Conservation (phyloP, 768 basidiomycete species). For the Russula sp. region DNA sequence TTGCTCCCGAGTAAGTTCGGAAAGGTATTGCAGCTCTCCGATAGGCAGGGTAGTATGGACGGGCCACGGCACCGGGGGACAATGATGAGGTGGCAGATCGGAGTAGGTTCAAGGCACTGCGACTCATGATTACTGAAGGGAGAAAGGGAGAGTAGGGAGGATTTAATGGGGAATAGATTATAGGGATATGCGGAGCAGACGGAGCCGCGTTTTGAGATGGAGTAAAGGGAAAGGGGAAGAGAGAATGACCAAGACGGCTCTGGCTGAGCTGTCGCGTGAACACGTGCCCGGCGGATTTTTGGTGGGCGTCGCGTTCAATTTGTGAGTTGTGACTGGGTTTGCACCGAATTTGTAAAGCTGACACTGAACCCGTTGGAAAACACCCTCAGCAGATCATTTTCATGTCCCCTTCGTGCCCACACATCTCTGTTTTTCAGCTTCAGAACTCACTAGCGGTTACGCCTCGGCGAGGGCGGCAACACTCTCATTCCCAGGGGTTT, state of each 20-base stretch:
- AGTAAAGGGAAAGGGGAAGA: not conserved
- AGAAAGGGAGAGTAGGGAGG: conserved; percentile 15
- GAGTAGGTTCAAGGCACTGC: conserved; percentile 51
- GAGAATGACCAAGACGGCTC: not conserved
- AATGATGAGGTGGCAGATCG: conserved; percentile 59
- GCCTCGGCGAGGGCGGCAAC: too few species aligned
- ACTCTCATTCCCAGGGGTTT: too few species aligned
- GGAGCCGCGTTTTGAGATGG: conserved; percentile 2
- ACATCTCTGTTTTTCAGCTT: not conserved
- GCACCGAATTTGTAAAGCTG: too few species aligned
- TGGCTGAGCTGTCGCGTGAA: conserved; percentile 6
- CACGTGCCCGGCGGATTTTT: conserved; percentile 10
- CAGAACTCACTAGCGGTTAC: not conserved
- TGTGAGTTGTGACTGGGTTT: too few species aligned
- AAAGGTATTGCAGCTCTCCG: conserved; percentile 32
- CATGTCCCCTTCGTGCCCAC: not conserved
- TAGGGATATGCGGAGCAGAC: conserved; percentile 14
- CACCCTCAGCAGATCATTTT: not conserved
- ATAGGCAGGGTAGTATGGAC: conserved; percentile 35
- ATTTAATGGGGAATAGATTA: conserved; percentile 23
- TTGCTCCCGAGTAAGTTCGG: conserved; percentile 62
- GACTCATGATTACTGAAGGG: conserved; percentile 50
- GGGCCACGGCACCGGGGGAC: conserved; percentile 48
- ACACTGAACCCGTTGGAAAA: not conserved
- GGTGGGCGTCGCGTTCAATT: not conserved